Conservation (phyloP, 805 yeast species). For the Cyberlindnera americana region DNA sequence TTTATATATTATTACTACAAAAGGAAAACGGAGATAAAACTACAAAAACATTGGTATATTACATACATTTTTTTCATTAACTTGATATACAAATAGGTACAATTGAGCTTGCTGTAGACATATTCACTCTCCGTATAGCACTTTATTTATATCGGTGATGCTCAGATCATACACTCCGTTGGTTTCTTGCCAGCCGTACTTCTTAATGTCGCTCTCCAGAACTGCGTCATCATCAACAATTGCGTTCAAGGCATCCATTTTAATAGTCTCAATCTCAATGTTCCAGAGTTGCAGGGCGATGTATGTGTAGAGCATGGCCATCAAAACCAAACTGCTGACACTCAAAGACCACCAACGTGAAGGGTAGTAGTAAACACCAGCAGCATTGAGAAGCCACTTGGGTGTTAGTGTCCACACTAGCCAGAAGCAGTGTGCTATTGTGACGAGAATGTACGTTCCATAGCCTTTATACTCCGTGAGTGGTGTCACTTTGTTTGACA, state of each 20-base stretch:
- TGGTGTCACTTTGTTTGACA: constrained; percentile 49
- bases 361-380: constrained; percentile 72
- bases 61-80: too few relatives aligned
- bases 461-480: constrained; percentile 86
- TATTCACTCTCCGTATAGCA: constrained; percentile 49
- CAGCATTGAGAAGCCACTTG: constrained; percentile 42
- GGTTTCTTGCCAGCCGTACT: constrained; percentile 53
- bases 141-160: constrained; percentile 60
- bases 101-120: too few relatives aligned
- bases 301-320: constrained; percentile 70
- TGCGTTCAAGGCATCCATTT: constrained; percentile 55
- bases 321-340: constrained; percentile 65
- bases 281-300: constrained; percentile 68
- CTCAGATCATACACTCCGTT: constrained; percentile 90
- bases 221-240: constrained; percentile 62
- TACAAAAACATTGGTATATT: neutral
- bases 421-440: constrained; percentile 53
- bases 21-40: neutral
- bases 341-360: constrained; percentile 90
- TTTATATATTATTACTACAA: neutral
- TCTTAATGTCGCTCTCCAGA: constrained; percentile 23
- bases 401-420: constrained; percentile 77
- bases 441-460: constrained; percentile 68
- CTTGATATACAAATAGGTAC: too few relatives aligned
- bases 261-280: constrained; percentile 66